A percentile compares a stretch with the other conserved stretches of the same genome.
These are phyloP conservation scores for Krasilnikovozyma curviuscula DNA, from an alignment of 768 basidiomycete genomes.

Conservation along the genomic window DNA sequence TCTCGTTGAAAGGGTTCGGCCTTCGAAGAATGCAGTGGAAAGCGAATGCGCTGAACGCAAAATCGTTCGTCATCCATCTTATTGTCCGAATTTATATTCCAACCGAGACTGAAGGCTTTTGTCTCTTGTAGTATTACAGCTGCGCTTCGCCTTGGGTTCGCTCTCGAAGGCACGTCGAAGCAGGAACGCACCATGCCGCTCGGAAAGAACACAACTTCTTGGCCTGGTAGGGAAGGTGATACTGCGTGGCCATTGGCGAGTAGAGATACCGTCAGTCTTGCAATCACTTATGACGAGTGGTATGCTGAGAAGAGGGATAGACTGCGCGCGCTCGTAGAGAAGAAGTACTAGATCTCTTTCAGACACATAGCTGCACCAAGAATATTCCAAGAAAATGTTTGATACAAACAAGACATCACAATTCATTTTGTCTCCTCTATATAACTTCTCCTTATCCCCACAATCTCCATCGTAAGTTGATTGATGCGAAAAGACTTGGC, in stretches of 20 bases:
- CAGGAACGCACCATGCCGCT: neutral
- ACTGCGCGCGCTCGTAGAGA: neutral
- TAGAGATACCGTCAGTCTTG: neutral
- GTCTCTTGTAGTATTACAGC: too few species aligned
- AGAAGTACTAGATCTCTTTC: neutral
- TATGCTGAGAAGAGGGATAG: neutral
- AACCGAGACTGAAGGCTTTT: too few species aligned
- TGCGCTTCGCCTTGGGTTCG: slow-evolving; percentile 7
- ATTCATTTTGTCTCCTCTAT: too few species aligned
- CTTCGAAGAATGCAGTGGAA: slow-evolving; percentile 9
- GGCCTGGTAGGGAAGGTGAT: neutral
- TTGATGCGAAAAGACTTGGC: too few species aligned
- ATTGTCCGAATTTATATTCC: too few species aligned
- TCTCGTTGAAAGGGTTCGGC: slow-evolving; percentile 3
- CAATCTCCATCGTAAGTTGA: too few species aligned
- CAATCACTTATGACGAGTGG: slow-evolving; percentile 5
- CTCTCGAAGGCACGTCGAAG: neutral
- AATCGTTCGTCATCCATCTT: too few species aligned
- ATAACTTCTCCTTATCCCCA: too few species aligned
- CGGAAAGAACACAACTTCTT: neutral
- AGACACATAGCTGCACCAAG: too few species aligned
- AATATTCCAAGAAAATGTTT: too few species aligned
- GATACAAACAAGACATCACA: too few species aligned
- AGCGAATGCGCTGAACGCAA: too few species aligned
- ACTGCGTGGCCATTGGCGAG: neutral